These are phyloP conservation scores for Pythium dissotocum DNA, from an alignment of 352 stramenopile genomes.

Conservation along the genomic window DNA sequence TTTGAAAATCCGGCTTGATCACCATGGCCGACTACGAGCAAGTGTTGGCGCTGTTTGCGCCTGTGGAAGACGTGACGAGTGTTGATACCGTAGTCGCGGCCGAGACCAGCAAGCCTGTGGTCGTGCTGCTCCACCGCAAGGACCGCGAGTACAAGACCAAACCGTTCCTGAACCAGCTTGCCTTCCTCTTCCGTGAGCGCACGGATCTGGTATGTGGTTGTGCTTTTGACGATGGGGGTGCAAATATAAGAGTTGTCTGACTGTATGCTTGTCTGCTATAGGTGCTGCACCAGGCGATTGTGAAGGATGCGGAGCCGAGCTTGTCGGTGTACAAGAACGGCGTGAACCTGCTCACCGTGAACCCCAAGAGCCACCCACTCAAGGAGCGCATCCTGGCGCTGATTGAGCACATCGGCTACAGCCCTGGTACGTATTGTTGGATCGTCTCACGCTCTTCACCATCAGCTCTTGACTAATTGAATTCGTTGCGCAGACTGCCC, in stretches of 20 bases:
- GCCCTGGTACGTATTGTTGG: constrained; percentile 35
- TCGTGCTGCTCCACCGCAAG: constrained; percentile 37
- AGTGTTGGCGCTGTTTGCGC: constrained; percentile 27
- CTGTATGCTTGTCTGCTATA: constrained; percentile 19
- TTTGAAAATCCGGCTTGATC: neutral
- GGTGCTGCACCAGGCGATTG: constrained; percentile 42
- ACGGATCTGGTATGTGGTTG: constrained; percentile 49
- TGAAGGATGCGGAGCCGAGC: constrained; percentile 37
- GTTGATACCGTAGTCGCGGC: constrained; percentile 15
- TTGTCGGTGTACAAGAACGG: constrained; percentile 60
- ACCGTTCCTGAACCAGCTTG: constrained; percentile 48
- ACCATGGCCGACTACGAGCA: constrained; percentile 26
- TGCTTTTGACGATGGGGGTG: too few relatives aligned
- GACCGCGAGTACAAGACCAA: constrained; percentile 43
- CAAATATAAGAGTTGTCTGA: neutral
- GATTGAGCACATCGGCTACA: constrained; percentile 59
- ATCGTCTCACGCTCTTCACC: neutral
- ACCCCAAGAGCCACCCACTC: constrained; percentile 41
- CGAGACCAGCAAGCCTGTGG: constrained; percentile 26
- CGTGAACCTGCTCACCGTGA: constrained; percentile 35
- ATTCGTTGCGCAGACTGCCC: constrained; percentile 40
- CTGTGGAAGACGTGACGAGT: constrained; percentile 20
- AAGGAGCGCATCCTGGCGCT: constrained; percentile 54
- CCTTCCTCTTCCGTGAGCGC: constrained; percentile 64
- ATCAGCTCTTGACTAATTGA: neutral